Percentiles rank a stretch among this genome's conserved stretches.
Evolutionary conservation across 2,329 filamentous ascomycete genomes (phyloP).

Genomic region (Myriosclerotinia curreyana): DNA sequence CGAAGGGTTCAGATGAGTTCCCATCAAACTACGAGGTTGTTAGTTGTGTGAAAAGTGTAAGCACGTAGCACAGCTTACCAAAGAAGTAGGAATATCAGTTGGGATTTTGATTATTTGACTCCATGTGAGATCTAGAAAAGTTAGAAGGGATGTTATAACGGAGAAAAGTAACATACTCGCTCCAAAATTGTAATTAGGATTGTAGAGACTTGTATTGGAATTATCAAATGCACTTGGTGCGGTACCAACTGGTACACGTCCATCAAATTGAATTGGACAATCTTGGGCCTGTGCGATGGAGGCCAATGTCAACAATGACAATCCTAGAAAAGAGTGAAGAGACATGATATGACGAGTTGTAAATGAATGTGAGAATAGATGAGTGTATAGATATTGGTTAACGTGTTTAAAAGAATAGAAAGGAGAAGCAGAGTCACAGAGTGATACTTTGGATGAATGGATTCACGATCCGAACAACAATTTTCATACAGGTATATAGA

Average conservation of each 20-base stretch:
- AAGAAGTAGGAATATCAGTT: constrained; percentile 39
- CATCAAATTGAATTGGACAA: constrained; percentile 47
- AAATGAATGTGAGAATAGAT: constrained; percentile 7
- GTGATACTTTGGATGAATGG: constrained; percentile 19
- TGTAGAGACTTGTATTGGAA: constrained; percentile 46
- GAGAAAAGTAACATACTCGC: constrained; percentile 38
- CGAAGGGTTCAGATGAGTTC: constrained; percentile 15
- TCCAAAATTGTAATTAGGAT: constrained; percentile 52
- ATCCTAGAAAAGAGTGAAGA: constrained; percentile 15
- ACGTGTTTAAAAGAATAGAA: constrained; percentile 11
- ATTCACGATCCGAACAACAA: not conserved
- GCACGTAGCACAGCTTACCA: constrained; percentile 37
- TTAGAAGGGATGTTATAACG: not conserved
- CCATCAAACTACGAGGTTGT: constrained; percentile 27
- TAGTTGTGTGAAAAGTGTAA: constrained; percentile 12
- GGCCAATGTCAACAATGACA: constrained; percentile 26
- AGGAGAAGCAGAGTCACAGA: constrained; percentile 2
- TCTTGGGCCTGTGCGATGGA: constrained; percentile 35
- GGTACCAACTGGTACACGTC: constrained; percentile 44
- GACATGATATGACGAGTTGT: constrained; percentile 20
- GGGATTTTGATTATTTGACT: constrained; percentile 51
- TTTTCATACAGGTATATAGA: not conserved
- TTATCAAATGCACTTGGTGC: constrained; percentile 44
- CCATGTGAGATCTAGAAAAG: constrained; percentile 46
- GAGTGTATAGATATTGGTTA: not conserved